phyloP scores from a whole-genome alignment of 2,329 filamentous ascomycete genomes.

The Colletotrichum tropicale region DNA sequence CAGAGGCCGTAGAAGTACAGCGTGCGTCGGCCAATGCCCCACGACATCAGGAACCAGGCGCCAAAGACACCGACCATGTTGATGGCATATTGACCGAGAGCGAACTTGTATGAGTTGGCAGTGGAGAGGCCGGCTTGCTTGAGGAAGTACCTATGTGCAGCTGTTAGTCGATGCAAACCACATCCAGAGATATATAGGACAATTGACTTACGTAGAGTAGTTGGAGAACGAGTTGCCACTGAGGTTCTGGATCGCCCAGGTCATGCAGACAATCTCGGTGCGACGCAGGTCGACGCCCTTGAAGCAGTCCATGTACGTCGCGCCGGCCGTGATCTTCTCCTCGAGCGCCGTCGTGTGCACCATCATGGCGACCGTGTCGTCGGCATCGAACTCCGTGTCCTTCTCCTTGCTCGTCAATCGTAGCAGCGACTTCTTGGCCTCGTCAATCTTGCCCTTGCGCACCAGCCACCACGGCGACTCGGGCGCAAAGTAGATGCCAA shows the following conservation, averaged over 20 bases:
- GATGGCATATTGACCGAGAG: conserved; percentile 69
- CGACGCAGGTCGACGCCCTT: conserved; percentile 77
- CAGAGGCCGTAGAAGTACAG: conserved; percentile 80
- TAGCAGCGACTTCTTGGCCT: conserved; percentile 69
- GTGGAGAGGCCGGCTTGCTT: conserved; percentile 61
- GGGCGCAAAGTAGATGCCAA: conserved; percentile 71
- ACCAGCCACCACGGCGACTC: conserved; percentile 81
- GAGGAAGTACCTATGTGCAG: conserved; percentile 54
- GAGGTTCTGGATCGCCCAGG: conserved; percentile 68
- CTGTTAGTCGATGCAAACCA: background rate
- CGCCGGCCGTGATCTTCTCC: conserved; percentile 73
- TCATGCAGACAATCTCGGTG: conserved; percentile 72
- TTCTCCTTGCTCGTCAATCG: conserved; percentile 66
- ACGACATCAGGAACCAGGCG: conserved; percentile 80
- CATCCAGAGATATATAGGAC: background rate
- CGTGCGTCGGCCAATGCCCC: conserved; percentile 75
- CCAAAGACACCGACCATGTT: conserved; percentile 84
- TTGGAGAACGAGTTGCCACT: conserved; percentile 69
- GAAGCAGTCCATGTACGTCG: conserved; percentile 84
- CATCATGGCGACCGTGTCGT: conserved; percentile 92
- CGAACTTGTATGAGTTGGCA: conserved; percentile 60
- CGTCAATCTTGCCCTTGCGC: conserved; percentile 65
- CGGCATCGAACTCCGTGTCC: conserved; percentile 77
- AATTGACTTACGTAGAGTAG: conserved; percentile 57
- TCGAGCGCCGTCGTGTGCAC: conserved; percentile 85